Base-by-base conservation (phyloP, 805 yeast species). In the Candida caryicola region DNA sequence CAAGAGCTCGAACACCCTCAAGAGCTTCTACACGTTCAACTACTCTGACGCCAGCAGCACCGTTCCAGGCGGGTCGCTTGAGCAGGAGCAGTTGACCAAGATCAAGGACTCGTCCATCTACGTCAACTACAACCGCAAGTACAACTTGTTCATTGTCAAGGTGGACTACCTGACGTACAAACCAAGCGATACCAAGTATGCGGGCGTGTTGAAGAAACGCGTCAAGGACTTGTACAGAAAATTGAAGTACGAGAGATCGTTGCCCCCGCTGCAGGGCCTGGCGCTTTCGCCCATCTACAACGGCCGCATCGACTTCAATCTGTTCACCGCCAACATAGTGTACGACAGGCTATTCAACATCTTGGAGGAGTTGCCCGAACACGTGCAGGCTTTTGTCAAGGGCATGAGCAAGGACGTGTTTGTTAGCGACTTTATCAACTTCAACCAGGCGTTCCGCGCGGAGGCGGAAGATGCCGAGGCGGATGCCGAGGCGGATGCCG, bases 391-490 rank as follows among this genome's bases (percentile, higher is more conserved):
- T 23, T 46, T 54, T 23, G 42, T 60, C 23, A 41, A 25, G 19
- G 18, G 35, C 21, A 44, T 58, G 37, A 44, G 40, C 15, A 53
- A 52, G 21, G 59, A 52, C 12, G 63, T 55, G 17, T 63, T 63
- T 33, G 41, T 53, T 6, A 51, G 50, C 17, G 67, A 63, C 25
- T 63, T 60, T 43, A 50, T 55, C 15, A 52, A 59, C 40, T 57
- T 56, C 33, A 54, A 50, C 26, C 43, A 45, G 16, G 45, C 44
- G 18, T 49, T 53, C 30, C 40, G 39, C 13, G 26, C 36, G 28
- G 33, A 35, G 7, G 43, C 41, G 15, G 40, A 39, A 17, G 47
- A 34, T n/a, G 43, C 37, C 15, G 45, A 29, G 2, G 46, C 37
- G 5, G 40, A 39, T 25, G 44, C 38, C 18, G 45, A 32, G 2